Percentiles rank a stretch among this genome's conserved stretches.
Conservation (phyloP, 805 yeast genomes). For the Cyberlindnera americana region DNA sequence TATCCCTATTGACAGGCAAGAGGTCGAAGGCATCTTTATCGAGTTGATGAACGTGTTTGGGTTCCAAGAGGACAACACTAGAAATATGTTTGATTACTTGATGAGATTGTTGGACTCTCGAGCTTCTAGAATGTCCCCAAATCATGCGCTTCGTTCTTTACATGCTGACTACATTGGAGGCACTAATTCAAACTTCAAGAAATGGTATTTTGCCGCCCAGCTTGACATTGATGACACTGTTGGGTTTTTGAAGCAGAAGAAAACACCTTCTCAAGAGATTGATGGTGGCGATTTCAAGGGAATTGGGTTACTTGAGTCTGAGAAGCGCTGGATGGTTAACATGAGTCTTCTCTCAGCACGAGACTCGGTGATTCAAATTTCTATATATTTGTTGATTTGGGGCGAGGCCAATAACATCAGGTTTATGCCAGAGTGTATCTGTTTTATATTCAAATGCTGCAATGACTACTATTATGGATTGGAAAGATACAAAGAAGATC, state of each 20-base stretch:
- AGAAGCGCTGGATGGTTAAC: constrained; percentile 46
- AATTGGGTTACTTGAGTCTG: constrained; percentile 38
- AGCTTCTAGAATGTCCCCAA: constrained; percentile 59
- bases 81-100: constrained; percentile 64
- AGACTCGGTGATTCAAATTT: constrained; percentile 60
- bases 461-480: constrained; percentile 57
- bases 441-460: constrained; percentile 82
- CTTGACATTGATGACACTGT: constrained; percentile 55
- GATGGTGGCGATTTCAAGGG: background rate
- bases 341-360: constrained; percentile 48
- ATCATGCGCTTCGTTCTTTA: constrained; percentile 50
- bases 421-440: constrained; percentile 85
- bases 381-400: constrained; percentile 75
- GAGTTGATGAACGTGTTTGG: constrained; percentile 56
- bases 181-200: constrained; percentile 58
- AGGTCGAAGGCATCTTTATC: constrained; percentile 54
- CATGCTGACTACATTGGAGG: constrained; percentile 81
- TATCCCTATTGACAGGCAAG: constrained; percentile 47
- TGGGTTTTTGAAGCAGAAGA: constrained; percentile 32
- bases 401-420: constrained; percentile 86
- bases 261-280: background rate
- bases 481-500: constrained; percentile 32
- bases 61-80: constrained; percentile 62
- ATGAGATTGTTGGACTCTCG: constrained; percentile 64
- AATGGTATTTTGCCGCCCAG: constrained; percentile 76